Conservation (phyloP, 176 grass and related monocot species). For the Rhynchospora pubera region DNA sequence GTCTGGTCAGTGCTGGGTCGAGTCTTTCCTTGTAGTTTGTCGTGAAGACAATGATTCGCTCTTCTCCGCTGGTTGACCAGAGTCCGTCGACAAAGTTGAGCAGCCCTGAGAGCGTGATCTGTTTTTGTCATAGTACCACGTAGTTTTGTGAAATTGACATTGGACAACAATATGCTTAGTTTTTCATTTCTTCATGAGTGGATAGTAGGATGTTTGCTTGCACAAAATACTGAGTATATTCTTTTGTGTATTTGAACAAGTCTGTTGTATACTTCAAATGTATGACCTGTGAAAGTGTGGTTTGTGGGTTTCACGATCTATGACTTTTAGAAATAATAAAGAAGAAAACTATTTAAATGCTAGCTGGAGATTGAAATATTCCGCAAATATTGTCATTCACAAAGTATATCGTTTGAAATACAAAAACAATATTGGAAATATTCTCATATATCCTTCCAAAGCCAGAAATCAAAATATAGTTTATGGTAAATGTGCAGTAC, state of each 20-base stretch:
- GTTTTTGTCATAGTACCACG: slow-evolving; percentile 1
- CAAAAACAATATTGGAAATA: no score
- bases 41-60: slow-evolving; percentile 75
- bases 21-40: slow-evolving; percentile 82
- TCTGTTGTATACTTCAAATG: background rate
- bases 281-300: background rate
- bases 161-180: background rate
- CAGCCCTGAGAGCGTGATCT: slow-evolving; percentile 67
- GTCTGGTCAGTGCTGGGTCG: slow-evolving; percentile 60
- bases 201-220: background rate
- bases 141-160: background rate
- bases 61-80: slow-evolving; percentile 72
- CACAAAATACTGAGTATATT: background rate
- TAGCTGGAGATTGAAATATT: background rate
- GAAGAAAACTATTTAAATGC: background rate
- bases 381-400: background rate
- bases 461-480: background rate
- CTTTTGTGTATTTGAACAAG: slow-evolving; percentile 2
- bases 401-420: no score
- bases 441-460: background rate
- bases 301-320: slow-evolving; percentile 4
- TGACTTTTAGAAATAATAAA: background rate
- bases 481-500: background rate
- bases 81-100: slow-evolving; percentile 85
- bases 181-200: background rate